Evolutionary conservation across 345 rosid genomes (phyloP), one percentile per base, ranked within the genome.

Genomic region (Corymbia maculata): DNA sequence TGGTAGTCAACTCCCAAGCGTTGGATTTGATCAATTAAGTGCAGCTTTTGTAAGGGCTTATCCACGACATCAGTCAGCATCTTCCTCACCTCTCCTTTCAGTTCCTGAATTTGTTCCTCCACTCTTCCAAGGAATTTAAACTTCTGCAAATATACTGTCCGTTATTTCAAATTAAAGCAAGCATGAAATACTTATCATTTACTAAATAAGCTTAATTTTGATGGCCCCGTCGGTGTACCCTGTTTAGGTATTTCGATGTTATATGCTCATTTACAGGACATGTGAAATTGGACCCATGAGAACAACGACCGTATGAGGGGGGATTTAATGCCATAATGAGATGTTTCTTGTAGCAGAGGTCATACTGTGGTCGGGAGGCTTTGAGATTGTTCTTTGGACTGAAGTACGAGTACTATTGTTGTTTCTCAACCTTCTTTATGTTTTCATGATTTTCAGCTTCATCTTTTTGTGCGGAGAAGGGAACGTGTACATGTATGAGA

Each of bases 1-100:
- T 91, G 94, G 42, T 94, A 93, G 45, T 91, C 79, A 28, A 94
- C 36, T 8, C 94, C 95, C 42, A 89, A 45, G 44, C 89, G 92
- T 82, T 92, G 91, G 57, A 93, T 59, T 16, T 86, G 80, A 88
- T 92, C 93, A 42, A 88, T 79, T 89, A 90, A 89, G 51, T 88
- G 61, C 15, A 91, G 55, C 19, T 30, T 88, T 44, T 66, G 47
- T 13, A 9, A 16, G 75, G 85, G 89, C 52, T 68, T 88, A 21
- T 86, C 82, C 13, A 32, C 53, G 26, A 10, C 21, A 26, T 19
- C 85, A 8, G 19, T 16, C 66, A 87, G n/a, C 91, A 89, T 88
- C 45, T 22, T 53, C 50, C 49, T 89, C 50, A 86, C 86, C 52
- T 91, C 55, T 51, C 88, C 89, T 86, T 87, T 88, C 61, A 88